Conservation (phyloP, 2,329 filamentous ascomycete genomes). For the Colletotrichum zoysiae region DNA sequence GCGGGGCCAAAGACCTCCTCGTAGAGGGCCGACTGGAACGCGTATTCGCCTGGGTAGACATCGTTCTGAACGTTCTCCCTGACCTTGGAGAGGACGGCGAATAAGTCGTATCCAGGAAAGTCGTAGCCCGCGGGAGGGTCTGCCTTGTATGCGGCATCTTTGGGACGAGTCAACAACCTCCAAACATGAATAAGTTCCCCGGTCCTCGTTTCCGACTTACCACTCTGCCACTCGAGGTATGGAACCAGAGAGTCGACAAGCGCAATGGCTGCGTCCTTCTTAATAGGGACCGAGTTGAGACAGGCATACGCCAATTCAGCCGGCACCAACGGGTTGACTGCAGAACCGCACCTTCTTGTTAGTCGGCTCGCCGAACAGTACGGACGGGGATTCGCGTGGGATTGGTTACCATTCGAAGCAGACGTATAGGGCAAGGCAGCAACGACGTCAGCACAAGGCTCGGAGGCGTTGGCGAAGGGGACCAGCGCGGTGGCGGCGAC, state of each 20-base stretch:
- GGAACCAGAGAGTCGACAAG: constrained; percentile 55
- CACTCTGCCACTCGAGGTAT: constrained; percentile 58
- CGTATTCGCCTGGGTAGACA: constrained; percentile 55
- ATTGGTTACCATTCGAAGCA: constrained; percentile 16
- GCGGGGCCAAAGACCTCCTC: constrained; percentile 52
- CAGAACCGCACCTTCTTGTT: not conserved
- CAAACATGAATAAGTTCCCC: not conserved
- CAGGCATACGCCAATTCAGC: constrained; percentile 56
- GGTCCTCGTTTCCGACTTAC: constrained; percentile 40
- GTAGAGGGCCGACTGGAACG: constrained; percentile 57
- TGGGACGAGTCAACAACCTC: not conserved
- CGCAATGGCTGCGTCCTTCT: constrained; percentile 54
- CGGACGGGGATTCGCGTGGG: not conserved
- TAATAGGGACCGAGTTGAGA: constrained; percentile 56
- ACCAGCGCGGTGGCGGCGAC: constrained; percentile 2
- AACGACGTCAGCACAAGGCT: constrained; percentile 29
- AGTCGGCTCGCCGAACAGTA: not conserved
- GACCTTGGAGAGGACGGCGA: constrained; percentile 50
- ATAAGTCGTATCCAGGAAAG: constrained; percentile 58
- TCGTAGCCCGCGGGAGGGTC: constrained; percentile 64
- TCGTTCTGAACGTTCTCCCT: constrained; percentile 49
- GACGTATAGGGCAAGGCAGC: constrained; percentile 23
- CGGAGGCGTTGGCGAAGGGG: constrained; percentile 11
- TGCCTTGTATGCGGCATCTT: constrained; percentile 59
- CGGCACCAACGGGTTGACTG: constrained; percentile 45